phyloP scores from a whole-genome alignment of 805 yeast species.

The Yarrowia deformans region DNA sequence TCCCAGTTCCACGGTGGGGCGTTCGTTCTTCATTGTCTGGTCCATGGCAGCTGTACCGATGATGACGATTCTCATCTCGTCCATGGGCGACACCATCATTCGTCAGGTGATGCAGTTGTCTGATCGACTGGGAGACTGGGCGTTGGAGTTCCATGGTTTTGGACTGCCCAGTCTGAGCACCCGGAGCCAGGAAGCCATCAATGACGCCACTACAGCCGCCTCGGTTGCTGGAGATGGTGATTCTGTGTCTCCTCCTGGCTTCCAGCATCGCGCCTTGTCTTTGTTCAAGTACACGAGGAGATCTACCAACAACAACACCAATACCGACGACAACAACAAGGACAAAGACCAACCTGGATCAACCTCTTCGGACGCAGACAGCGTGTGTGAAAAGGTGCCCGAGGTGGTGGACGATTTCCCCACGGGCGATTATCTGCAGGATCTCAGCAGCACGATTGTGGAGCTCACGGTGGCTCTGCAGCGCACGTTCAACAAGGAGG shows the following conservation, averaged over 20 bases:
- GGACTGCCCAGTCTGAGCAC: constrained; percentile 6
- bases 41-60: constrained; percentile 82
- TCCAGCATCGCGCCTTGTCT: constrained; percentile 13
- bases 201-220: neutral
- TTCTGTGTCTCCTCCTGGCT: neutral
- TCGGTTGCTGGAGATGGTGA: neutral
- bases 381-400: neutral
- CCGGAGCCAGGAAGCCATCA: neutral
- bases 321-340: neutral
- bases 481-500: constrained; percentile 12
- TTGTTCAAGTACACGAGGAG: constrained; percentile 6
- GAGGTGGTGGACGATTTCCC: constrained; percentile 11
- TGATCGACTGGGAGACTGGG: constrained; percentile 42
- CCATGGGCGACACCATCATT: constrained; percentile 64
- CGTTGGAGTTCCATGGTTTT: constrained; percentile 34
- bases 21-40: constrained; percentile 80
- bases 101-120: constrained; percentile 40
- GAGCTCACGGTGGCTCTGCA: constrained; percentile 24
- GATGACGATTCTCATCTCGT: constrained; percentile 83
- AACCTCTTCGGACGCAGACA: constrained; percentile 4
- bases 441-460: constrained; percentile 17
- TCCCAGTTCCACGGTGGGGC: constrained; percentile 69
- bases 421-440: constrained; percentile 8
- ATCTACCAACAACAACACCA: neutral
- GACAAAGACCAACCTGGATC: neutral